A percentile compares a stretch with the other conserved stretches of the same genome.
These are phyloP conservation scores for Proliferodiscus dingleyae DNA, from an alignment of 2,329 filamentous ascomycete genomes.

Conservation along the genomic window DNA sequence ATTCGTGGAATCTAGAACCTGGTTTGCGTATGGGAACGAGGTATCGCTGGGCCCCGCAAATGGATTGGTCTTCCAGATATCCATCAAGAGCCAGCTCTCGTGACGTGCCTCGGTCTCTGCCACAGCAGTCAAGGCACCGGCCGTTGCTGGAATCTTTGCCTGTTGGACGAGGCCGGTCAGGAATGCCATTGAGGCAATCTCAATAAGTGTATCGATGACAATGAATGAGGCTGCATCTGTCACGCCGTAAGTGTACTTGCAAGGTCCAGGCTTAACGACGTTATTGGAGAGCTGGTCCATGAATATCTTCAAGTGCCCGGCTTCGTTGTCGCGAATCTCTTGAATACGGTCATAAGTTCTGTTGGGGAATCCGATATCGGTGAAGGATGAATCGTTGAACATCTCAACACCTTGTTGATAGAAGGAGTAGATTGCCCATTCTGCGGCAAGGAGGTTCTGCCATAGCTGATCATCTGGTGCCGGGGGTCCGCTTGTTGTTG, in stretches of 20 bases:
- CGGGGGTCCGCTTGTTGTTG: constrained; percentile 28
- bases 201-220: constrained; percentile 33
- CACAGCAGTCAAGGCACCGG: constrained; percentile 36
- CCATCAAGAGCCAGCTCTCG: constrained; percentile 38
- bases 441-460: constrained; percentile 41
- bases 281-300: constrained; percentile 38
- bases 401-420: constrained; percentile 39
- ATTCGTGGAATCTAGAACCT: constrained; percentile 37
- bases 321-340: constrained; percentile 43
- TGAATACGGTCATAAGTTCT: constrained; percentile 36
- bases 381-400: constrained; percentile 36
- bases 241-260: constrained; percentile 31
- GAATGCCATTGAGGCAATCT: constrained; percentile 37
- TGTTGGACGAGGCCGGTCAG: constrained; percentile 35
- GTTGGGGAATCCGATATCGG: constrained; percentile 33
- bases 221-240: constrained; percentile 23
- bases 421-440: constrained; percentile 42
- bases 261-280: constrained; percentile 37
- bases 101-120: constrained; percentile 37
- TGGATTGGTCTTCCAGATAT: constrained; percentile 36
- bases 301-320: constrained; percentile 41
- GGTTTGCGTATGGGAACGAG: constrained; percentile 38
- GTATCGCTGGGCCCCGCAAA: constrained; percentile 40
- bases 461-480: constrained; percentile 39
- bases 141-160: constrained; percentile 31